A percentile compares a stretch with the other conserved stretches of the same genome.
Evolutionary conservation across 176 grass and related monocot species (phyloP).

Genomic region (Rhynchospora tenuis): DNA sequence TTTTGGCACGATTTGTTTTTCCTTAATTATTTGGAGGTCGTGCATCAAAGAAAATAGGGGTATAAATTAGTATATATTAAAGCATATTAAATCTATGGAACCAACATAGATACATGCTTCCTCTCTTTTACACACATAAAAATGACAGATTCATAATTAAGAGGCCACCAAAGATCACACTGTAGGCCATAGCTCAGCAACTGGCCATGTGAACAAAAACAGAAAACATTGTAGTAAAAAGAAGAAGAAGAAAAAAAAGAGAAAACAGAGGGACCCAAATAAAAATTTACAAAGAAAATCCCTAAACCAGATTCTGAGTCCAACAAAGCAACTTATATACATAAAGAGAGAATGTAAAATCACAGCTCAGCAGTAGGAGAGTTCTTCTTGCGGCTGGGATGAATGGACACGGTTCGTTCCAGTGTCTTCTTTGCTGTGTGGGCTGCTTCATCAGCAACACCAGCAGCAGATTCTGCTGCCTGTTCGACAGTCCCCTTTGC

Average conservation of each 20-base stretch:
- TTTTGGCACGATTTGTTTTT: too few species aligned
- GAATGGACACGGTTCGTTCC: constrained; percentile 40
- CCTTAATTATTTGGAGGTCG: too few species aligned
- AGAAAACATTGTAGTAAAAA: neutral
- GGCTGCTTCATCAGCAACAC: constrained; percentile 32
- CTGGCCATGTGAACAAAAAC: neutral
- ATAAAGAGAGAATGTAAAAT: neutral
- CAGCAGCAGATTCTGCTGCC: constrained; percentile 46
- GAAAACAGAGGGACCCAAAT: neutral
- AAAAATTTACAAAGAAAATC: neutral
- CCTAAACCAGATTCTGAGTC: neutral
- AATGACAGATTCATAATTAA: neutral
- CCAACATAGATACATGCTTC: too few species aligned
- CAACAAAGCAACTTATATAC: neutral
- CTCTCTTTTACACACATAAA: too few species aligned
- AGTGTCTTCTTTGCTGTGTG: constrained; percentile 45
- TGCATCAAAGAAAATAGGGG: too few species aligned
- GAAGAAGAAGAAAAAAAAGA: too few species aligned
- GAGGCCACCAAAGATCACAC: neutral
- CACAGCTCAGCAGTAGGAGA: neutral
- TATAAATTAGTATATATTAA: too few species aligned
- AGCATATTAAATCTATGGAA: too few species aligned
- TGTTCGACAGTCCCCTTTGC: constrained; percentile 46
- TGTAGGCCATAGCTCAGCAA: neutral
- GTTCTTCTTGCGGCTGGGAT: constrained; percentile 1